phyloP scores from a whole-genome alignment of 306 rosid species.

The Hylodesmum podocarpum region DNA sequence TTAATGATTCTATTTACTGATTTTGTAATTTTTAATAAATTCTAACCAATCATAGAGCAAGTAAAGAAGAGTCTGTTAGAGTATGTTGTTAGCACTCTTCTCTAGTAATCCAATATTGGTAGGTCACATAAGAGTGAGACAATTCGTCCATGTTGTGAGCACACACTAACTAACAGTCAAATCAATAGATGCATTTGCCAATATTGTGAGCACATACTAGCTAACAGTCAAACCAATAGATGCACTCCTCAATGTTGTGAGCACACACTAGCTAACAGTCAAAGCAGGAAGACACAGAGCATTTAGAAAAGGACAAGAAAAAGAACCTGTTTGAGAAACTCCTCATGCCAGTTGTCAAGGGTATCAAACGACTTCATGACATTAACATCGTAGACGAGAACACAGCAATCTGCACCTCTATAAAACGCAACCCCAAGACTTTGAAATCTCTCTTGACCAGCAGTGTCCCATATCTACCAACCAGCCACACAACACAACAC shows the following conservation, averaged over 20 bases:
- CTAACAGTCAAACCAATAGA: background rate
- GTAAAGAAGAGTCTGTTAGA: too few relatives aligned
- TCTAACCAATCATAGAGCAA: too few relatives aligned
- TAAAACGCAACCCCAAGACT: constrained; percentile 95
- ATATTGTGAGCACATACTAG: background rate
- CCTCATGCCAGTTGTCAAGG: constrained; percentile 95
- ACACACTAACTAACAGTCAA: background rate
- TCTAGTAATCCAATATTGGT: background rate
- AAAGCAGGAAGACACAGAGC: background rate
- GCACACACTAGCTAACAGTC: background rate
- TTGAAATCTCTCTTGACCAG: constrained; percentile 96
- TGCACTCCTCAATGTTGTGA: background rate
- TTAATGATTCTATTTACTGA: too few relatives aligned
- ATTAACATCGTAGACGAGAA: constrained; percentile 86
- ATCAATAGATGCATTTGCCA: background rate
- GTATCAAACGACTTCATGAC: constrained; percentile 90
- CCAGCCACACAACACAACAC: background rate
- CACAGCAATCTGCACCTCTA: constrained; percentile 96
- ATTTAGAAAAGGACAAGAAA: background rate
- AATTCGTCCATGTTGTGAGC: background rate
- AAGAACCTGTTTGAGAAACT: constrained; percentile 89
- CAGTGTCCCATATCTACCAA: constrained; percentile 95
- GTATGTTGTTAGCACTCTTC: too few relatives aligned
- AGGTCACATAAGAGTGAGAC: constrained; percentile 7
- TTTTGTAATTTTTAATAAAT: too few relatives aligned